These are phyloP conservation scores for Cymbopogon flexuosus DNA, from an alignment of 202 grass and related monocot genomes.

Conservation along the genomic window DNA sequence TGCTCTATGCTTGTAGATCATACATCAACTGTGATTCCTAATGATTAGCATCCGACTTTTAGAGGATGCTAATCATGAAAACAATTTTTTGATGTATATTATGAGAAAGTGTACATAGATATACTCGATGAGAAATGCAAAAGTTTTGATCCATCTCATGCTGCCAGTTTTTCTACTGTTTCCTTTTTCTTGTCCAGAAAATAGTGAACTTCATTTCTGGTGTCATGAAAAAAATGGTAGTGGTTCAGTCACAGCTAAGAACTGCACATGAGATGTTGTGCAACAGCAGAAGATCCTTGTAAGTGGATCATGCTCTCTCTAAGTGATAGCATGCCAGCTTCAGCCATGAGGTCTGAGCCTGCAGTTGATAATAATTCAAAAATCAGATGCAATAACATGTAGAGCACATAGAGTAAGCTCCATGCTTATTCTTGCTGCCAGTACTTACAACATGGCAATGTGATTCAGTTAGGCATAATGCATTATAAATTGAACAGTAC, in stretches of 20 bases:
- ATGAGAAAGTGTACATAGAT: slow-evolving; percentile 16
- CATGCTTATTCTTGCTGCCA: background rate
- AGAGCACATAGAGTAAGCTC: background rate
- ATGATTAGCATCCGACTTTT: slow-evolving; percentile 20
- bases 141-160: background rate
- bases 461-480: background rate
- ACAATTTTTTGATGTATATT: slow-evolving; percentile 15
- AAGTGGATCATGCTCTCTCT: slow-evolving; percentile 22
- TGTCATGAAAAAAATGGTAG: background rate
- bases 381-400: background rate
- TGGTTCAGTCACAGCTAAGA: background rate
- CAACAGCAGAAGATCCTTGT: slow-evolving; percentile 7
- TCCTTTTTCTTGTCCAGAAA: background rate
- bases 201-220: background rate
- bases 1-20: slow-evolving; percentile 41
- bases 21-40: background rate
- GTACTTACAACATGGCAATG: background rate
- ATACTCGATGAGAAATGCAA: background rate
- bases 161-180: background rate
- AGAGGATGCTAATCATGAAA: slow-evolving; percentile 27
- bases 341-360: background rate
- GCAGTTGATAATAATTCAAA: background rate
- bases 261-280: background rate
- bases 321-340: background rate
- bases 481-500: background rate